phyloP scores from a whole-genome alignment of 495 filamentous ascomycete species.

The Ascobolus immersus region DNA sequence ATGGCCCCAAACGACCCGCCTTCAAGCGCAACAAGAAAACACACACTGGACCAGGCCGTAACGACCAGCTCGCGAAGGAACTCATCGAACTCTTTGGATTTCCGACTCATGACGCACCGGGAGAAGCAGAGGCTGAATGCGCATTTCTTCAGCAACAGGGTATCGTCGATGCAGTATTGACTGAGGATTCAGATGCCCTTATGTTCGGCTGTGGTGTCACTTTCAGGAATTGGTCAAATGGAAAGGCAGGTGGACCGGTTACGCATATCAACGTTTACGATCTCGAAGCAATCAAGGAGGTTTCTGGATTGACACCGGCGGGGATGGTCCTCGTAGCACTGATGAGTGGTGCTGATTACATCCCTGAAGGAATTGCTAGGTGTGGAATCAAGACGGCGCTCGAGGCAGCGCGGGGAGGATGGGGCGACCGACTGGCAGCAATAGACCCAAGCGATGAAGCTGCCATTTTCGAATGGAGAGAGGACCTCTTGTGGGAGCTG shows the following conservation, averaged over 20 bases:
- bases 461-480: constrained; percentile 42
- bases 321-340: constrained; percentile 89
- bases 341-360: constrained; percentile 89
- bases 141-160: constrained; percentile 60
- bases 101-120: constrained; percentile 62
- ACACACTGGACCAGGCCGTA: constrained; percentile 9
- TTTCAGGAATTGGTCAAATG: constrained; percentile 56
- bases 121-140: constrained; percentile 93
- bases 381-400: constrained; percentile 73
- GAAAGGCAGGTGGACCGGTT: constrained; percentile 32
- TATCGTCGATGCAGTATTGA: constrained; percentile 82
- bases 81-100: constrained; percentile 42
- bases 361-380: constrained; percentile 64
- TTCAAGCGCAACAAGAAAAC: constrained; percentile 67
- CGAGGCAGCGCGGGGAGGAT: constrained; percentile 72
- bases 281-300: constrained; percentile 26
- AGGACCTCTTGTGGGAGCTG: constrained; percentile 46
- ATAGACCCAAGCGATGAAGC: constrained; percentile 26
- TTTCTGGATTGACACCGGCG: constrained; percentile 39
- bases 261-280: constrained; percentile 74
- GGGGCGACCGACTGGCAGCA: constrained; percentile 49
- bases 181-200: constrained; percentile 89
- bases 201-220: constrained; percentile 80
- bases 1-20: constrained; percentile 66
- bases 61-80: neutral